Percentiles rank a stretch among this genome's conserved stretches.
Evolutionary conservation across 225 moss, liverwort and hornwort genomes (phyloP).

Genomic region (Pseudoscleropodium purum): DNA sequence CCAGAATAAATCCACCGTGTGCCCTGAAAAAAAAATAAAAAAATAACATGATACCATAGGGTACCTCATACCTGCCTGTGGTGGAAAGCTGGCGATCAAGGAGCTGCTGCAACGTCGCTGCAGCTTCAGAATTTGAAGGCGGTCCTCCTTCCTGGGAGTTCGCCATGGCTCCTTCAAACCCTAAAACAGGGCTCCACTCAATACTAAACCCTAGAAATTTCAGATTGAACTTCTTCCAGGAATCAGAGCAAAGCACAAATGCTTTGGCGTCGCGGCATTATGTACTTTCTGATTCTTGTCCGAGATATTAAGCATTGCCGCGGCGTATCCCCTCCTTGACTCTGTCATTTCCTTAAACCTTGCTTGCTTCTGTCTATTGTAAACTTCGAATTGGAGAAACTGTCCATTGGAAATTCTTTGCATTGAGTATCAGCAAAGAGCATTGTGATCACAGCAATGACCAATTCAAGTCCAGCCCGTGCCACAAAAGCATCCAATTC

Average conservation of each 20-base stretch:
- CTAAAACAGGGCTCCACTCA: background rate
- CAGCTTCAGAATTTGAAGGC: slow-evolving; percentile 28
- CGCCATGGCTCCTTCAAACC: slow-evolving; percentile 16
- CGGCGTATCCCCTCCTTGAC: background rate
- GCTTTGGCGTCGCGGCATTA: background rate
- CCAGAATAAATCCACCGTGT: background rate
- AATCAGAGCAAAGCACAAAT: background rate
- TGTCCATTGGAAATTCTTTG: background rate
- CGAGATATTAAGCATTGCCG: background rate
- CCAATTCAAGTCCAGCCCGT: background rate
- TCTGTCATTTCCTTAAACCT: background rate
- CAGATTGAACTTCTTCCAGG: background rate
- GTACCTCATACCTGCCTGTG: slow-evolving; percentile 29
- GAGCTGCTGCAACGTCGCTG: slow-evolving; percentile 37
- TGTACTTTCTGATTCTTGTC: background rate
- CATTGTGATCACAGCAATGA: background rate
- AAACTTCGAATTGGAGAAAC: background rate
- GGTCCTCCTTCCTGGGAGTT: slow-evolving; percentile 27
- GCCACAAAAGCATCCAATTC: background rate
- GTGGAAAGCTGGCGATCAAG: slow-evolving; percentile 56
- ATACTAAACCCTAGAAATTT: background rate
- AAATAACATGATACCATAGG: background rate
- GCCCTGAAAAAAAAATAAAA: background rate
- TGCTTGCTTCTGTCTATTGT: background rate
- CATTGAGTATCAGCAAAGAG: background rate